phyloP scores from a whole-genome alignment of 257 asterid species.

The Plantago major region DNA sequence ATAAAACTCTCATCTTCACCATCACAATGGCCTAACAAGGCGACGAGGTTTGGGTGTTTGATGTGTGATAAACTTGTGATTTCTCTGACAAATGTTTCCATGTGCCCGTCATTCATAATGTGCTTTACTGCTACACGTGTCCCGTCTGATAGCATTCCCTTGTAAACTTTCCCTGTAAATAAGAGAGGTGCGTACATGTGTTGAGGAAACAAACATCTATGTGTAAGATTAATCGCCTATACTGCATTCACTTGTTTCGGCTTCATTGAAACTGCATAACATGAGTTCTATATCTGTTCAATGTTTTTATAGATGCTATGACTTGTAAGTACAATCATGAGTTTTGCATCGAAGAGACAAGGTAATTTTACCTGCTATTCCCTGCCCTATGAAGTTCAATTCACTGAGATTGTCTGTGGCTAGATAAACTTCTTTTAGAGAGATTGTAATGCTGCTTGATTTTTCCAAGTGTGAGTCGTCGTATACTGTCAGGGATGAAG shows the following conservation, averaged over 20 bases:
- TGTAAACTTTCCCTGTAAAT: constrained; percentile 66
- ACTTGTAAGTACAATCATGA: neutral
- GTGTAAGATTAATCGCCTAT: neutral
- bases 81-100: constrained; percentile 78
- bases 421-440: constrained; percentile 41
- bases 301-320: neutral
- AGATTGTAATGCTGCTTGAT: constrained; percentile 32
- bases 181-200: neutral
- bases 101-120: constrained; percentile 67
- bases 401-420: constrained; percentile 59
- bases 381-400: constrained; percentile 77
- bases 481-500: constrained; percentile 23
- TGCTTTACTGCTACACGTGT: constrained; percentile 64
- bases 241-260: neutral
- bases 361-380: constrained; percentile 54
- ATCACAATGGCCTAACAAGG: constrained; percentile 63
- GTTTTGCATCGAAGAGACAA: neutral
- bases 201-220: constrained; percentile 7
- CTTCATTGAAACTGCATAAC: too few species aligned
- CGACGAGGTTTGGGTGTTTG: constrained; percentile 72
- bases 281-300: too few species aligned
- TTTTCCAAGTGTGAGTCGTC: constrained; percentile 27
- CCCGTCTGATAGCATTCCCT: constrained; percentile 48
- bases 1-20: constrained; percentile 74
- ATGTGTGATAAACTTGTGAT: constrained; percentile 75